These are phyloP conservation scores for Mucuna pruriens DNA, from an alignment of 306 rosid genomes.

Conservation along the genomic window DNA sequence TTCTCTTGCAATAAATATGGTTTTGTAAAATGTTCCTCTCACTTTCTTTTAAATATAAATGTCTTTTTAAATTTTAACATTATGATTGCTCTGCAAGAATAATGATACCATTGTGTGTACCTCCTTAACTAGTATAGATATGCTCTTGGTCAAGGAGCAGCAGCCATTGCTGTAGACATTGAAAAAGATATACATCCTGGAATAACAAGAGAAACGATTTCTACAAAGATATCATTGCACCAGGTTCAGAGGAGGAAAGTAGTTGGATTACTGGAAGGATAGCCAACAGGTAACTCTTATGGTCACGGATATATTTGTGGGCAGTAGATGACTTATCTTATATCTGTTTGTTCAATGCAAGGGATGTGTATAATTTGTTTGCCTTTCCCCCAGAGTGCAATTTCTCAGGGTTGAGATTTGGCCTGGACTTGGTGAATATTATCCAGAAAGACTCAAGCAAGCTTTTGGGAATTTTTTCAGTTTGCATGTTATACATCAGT, in stretches of 20 bases:
- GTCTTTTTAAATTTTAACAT: not conserved
- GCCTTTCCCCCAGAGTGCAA: constrained; percentile 99
- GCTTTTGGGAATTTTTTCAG: constrained; percentile 59
- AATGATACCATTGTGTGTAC: constrained; percentile 22
- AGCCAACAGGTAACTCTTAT: constrained; percentile 59
- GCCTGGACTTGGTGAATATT: constrained; percentile 76
- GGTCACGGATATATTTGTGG: constrained; percentile 24
- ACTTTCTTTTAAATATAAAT: constrained; percentile 9
- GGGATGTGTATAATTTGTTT: constrained; percentile 76
- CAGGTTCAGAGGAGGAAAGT: constrained; percentile 71
- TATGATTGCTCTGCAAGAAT: constrained; percentile 15
- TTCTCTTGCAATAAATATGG: constrained; percentile 7
- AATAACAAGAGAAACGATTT: constrained; percentile 47
- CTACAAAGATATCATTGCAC: constrained; percentile 56
- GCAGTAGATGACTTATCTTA: constrained; percentile 30
- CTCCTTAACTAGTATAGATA: constrained; percentile 75
- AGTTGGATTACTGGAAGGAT: constrained; percentile 45
- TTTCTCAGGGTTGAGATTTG: constrained; percentile 89
- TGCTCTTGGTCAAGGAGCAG: constrained; percentile 85
- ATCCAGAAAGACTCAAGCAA: constrained; percentile 68
- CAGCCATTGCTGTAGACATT: constrained; percentile 76
- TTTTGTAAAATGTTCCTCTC: not conserved
- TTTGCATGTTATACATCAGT: constrained; percentile 59
- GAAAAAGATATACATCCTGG: constrained; percentile 50
- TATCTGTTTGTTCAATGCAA: constrained; percentile 65